Base-by-base conservation (phyloP, 2,329 filamentous ascomycete species). In the Chlorencoelia australis region DNA sequence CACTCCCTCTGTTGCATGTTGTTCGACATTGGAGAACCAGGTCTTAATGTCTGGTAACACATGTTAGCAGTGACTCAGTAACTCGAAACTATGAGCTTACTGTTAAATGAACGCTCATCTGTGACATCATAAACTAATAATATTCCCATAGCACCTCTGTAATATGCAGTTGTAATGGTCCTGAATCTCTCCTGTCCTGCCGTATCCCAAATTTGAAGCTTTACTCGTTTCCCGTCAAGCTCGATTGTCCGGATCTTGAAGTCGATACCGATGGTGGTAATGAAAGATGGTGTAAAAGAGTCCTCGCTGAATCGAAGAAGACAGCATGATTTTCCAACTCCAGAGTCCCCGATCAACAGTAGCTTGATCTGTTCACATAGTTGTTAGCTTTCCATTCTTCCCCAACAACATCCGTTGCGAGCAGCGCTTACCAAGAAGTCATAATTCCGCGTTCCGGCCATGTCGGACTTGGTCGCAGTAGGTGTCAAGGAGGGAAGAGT, bases 191-290 rank as follows among this genome's bases (percentile, higher is more conserved):
- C 91, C 65, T 98, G 91, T 37, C 91, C 91, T 36, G 91, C 91
- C 17, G 91, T 98, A 59, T 98, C 91, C 91, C 91, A 98, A 66
- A 98, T 98, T 70, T 98, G 91, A 60, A 98, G 69, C 73, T 98
- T 98, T 56, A 98, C 91, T 46, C 89, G 77, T 76, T 98, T 98
- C 60, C 89, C 89, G 66, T 98, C 91, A 52, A 98, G 73, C 68
- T 98, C 91, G 67, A 98, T 98, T 48, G 91, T 98, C 51, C 91
- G 78, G 61, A 98, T 98, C 75, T 98, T 98, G 72, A 98, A 98
- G 68, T 98, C 91, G 69, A 98, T 96, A 52, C 91, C 91, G 65
- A 98, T 98, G 46, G 91, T 98, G 45, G 91, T 96, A 69, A 98
- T 98, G 74, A 96, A 98, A 62, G 87, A 94, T 69, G 96, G 91